Evolutionary conservation across 1,284 basidiomycete species (phyloP).

Genomic region (Apiotrichum gracile): DNA sequence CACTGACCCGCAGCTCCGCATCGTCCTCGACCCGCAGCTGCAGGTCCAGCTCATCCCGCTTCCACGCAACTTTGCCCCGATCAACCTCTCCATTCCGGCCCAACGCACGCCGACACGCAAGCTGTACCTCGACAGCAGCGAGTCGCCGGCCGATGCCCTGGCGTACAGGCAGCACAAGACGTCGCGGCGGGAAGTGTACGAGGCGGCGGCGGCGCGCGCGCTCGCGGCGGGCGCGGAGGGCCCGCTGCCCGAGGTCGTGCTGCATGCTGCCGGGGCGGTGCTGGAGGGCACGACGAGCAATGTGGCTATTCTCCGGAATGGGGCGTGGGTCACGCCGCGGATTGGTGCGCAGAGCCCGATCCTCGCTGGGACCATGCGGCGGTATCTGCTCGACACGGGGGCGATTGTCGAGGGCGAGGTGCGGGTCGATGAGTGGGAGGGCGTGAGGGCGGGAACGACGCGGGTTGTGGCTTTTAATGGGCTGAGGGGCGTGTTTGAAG

Average conservation of each 20-base stretch:
- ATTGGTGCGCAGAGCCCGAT: slow-evolving; percentile 17
- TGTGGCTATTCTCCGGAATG: slow-evolving; percentile 27
- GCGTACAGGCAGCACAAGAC: slow-evolving; percentile 37
- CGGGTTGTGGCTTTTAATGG: slow-evolving; percentile 41
- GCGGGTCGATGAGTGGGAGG: slow-evolving; percentile 21
- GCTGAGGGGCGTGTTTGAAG: slow-evolving; percentile 41
- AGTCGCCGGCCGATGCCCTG: not conserved
- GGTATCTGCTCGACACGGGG: slow-evolving; percentile 24
- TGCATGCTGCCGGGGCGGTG: slow-evolving; percentile 26
- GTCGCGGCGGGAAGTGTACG: slow-evolving; percentile 30
- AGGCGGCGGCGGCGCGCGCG: slow-evolving; percentile 22
- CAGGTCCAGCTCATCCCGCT: slow-evolving; percentile 26
- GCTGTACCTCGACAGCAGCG: slow-evolving; percentile 27
- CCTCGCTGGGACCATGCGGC: slow-evolving; percentile 34
- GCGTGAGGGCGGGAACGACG: slow-evolving; percentile 17
- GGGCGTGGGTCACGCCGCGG: slow-evolving; percentile 34
- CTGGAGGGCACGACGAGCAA: slow-evolving; percentile 43
- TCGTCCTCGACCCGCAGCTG: slow-evolving; percentile 21
- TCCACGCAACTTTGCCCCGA: slow-evolving; percentile 22
- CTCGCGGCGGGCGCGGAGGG: not conserved
- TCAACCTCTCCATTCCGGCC: slow-evolving; percentile 5
- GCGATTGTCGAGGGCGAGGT: slow-evolving; percentile 26
- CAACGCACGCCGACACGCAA: slow-evolving; percentile 8
- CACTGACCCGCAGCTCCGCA: slow-evolving; percentile 17
- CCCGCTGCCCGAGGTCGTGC: slow-evolving; percentile 27